Evolutionary conservation across 208 protist genomes (phyloP).

Genomic region (Lotmaria passim): DNA sequence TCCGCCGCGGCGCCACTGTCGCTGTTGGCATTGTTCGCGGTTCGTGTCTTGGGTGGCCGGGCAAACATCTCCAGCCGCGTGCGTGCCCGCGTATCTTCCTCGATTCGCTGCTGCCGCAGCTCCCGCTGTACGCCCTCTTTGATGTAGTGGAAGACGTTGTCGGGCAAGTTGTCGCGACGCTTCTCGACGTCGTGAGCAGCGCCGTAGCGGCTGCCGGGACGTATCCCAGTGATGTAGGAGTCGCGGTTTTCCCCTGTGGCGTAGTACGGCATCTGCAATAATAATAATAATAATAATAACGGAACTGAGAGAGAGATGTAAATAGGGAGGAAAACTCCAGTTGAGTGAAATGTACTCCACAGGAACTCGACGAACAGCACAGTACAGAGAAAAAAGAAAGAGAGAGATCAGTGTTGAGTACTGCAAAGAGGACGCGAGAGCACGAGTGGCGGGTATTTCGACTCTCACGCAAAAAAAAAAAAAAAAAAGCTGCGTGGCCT

Average conservation of each 20-base stretch:
- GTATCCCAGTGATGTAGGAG: slow-evolving; percentile 86
- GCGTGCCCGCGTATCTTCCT: slow-evolving; percentile 66
- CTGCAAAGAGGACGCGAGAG: no score
- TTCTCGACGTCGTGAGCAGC: slow-evolving; percentile 79
- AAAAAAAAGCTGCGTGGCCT: no score
- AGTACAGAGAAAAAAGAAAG: no score
- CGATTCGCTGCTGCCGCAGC: slow-evolving; percentile 61
- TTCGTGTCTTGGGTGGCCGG: not conserved
- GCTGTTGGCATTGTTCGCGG: not conserved
- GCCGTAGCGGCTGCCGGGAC: slow-evolving; percentile 64
- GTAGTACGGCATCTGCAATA: slow-evolving; percentile 49
- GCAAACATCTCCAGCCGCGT: slow-evolving; percentile 48
- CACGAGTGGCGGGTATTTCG: no score
- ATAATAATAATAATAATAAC: no score
- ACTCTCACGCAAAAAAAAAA: no score
- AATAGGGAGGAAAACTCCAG: not conserved
- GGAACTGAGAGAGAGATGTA: not conserved
- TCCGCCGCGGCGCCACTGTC: not conserved
- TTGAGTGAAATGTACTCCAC: no score
- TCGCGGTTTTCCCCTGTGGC: slow-evolving; percentile 81
- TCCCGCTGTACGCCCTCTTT: slow-evolving; percentile 74
- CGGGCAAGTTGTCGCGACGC: slow-evolving; percentile 87
- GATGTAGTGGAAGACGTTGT: slow-evolving; percentile 82
- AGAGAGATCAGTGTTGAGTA: no score
- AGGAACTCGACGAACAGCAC: no score